Percentiles rank a stretch among this genome's conserved stretches.
These are phyloP conservation scores for Erucastrum elatum DNA, from an alignment of 345 rosid genomes.

Conservation along the genomic window DNA sequence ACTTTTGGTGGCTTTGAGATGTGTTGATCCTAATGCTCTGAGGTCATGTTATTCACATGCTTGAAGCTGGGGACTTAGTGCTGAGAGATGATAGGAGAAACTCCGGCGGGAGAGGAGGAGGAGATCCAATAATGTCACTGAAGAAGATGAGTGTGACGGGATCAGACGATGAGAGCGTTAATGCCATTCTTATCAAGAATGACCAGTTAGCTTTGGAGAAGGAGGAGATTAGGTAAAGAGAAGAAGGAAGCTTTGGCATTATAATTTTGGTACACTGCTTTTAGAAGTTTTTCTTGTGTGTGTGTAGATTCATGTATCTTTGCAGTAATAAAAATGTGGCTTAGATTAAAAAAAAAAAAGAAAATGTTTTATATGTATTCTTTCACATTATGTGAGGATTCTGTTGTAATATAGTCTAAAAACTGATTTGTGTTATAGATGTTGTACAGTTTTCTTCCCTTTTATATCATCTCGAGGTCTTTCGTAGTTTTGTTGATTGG, in stretches of 20 bases:
- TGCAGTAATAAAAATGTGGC: conserved; percentile 18
- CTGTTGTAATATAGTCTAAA: conserved; percentile 1
- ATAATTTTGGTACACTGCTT: conserved; percentile 21
- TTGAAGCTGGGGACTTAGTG: conserved; percentile 87
- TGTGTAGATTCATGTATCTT: conserved; percentile 26
- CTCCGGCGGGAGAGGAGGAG: conserved; percentile 37
- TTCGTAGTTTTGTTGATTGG: too few relatives aligned
- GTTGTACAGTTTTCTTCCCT: not conserved
- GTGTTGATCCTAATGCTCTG: conserved; percentile 97
- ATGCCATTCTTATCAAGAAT: conserved; percentile 46
- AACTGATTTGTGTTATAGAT: conserved; percentile 5
- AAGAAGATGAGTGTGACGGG: conserved; percentile 51
- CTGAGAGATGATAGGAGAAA: conserved; percentile 33
- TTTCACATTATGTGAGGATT: not conserved
- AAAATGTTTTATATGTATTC: not conserved
- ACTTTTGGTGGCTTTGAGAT: conserved; percentile 82
- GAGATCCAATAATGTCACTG: conserved; percentile 47
- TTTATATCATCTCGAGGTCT: too few relatives aligned
- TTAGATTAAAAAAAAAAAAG: not conserved
- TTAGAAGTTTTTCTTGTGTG: conserved; percentile 13
- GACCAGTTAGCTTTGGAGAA: conserved; percentile 40
- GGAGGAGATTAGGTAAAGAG: conserved; percentile 14
- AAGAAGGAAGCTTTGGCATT: conserved; percentile 1
- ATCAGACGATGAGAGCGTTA: conserved; percentile 73
- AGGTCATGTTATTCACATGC: conserved; percentile 97